phyloP scores from a whole-genome alignment of 305 asterid genomes.

The Caryopteris hybrid region DNA sequence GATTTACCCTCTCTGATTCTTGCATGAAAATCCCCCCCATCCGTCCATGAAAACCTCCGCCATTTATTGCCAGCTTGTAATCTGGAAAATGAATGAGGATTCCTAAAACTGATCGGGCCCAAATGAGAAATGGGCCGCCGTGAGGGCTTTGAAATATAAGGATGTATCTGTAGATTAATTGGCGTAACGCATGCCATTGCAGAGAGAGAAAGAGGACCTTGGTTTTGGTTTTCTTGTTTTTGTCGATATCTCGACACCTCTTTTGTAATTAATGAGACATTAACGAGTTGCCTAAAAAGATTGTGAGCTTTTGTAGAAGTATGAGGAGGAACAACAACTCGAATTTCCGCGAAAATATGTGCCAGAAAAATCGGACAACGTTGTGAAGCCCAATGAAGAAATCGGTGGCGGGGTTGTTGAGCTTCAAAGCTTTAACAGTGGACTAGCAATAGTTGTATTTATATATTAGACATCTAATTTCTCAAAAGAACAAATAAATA shows the following conservation, averaged over 20 bases:
- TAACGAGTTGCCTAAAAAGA: background rate
- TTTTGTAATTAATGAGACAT: background rate
- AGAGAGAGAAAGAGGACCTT: background rate
- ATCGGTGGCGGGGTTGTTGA: constrained; percentile 21
- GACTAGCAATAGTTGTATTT: too few relatives aligned
- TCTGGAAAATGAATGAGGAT: too few relatives aligned
- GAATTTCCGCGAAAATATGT: background rate
- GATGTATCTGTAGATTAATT: constrained; percentile 2
- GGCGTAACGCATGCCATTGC: constrained; percentile 40
- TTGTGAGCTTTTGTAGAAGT: background rate
- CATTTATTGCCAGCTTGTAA: constrained; percentile 1
- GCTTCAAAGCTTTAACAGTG: constrained; percentile 1
- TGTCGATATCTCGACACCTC: background rate
- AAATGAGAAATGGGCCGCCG: constrained; percentile 16
- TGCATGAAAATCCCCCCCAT: constrained; percentile 17
- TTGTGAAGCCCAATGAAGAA: background rate
- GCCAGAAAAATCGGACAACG: background rate
- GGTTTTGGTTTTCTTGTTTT: background rate
- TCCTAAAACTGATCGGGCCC: constrained; percentile 16
- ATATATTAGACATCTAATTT: too few relatives aligned
- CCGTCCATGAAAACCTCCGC: constrained; percentile 13
- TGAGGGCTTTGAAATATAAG: constrained; percentile 13
- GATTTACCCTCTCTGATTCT: background rate
- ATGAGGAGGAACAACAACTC: background rate
- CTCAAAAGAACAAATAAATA: too few relatives aligned